Evolutionary conservation across 2,329 filamentous ascomycete genomes (phyloP).

Genomic region (Monilinia laxa): DNA sequence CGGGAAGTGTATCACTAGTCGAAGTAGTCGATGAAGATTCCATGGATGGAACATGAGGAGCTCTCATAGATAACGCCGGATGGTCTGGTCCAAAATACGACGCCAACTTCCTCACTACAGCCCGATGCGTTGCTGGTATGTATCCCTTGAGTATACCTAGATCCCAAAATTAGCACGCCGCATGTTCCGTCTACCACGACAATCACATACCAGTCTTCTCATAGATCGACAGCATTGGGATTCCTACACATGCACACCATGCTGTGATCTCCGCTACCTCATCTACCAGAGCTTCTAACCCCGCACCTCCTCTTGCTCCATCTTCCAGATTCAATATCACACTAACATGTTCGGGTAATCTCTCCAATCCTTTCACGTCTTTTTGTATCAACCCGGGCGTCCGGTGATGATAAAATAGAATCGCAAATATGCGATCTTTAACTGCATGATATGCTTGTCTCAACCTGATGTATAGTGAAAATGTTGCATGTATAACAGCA

Average conservation of each 20-base stretch:
- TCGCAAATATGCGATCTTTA: constrained; percentile 72
- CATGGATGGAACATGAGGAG: constrained; percentile 66
- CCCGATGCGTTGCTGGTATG: constrained; percentile 78
- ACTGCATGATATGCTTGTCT: constrained; percentile 78
- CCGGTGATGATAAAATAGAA: constrained; percentile 92
- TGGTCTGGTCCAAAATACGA: constrained; percentile 81
- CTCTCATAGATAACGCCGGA: constrained; percentile 69
- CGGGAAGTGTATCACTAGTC: constrained; percentile 43
- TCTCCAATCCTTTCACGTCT: constrained; percentile 73
- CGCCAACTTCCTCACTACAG: constrained; percentile 74
- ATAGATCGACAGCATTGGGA: constrained; percentile 85
- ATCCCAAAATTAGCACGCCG: constrained; percentile 26
- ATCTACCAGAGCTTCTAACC: constrained; percentile 79
- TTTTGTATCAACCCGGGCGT: constrained; percentile 89
- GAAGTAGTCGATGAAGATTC: constrained; percentile 48
- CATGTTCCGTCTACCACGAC: background rate
- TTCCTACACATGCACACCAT: constrained; percentile 89
- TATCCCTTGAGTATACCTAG: constrained; percentile 85
- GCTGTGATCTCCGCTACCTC: constrained; percentile 89
- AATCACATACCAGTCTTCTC: constrained; percentile 74
- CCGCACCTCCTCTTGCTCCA: constrained; percentile 66
- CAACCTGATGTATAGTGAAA: constrained; percentile 82
- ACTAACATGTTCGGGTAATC: constrained; percentile 82
- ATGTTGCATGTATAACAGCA: constrained; percentile 72
- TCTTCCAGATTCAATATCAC: constrained; percentile 76